Base-by-base conservation (phyloP, 345 rosid genomes). In the Boechera divaricarpa region DNA sequence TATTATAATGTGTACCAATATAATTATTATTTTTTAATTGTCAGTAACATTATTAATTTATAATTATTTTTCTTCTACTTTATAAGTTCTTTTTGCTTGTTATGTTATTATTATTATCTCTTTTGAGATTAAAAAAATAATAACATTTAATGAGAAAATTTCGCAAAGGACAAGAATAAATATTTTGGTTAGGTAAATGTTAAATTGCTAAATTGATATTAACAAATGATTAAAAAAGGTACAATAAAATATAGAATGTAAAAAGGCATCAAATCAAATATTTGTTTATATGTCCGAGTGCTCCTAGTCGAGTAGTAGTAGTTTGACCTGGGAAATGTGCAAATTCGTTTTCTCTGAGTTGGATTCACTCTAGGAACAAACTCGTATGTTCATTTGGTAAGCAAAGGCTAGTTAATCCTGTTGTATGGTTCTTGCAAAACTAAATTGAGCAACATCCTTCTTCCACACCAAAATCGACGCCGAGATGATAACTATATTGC, bases 1-100 rank as follows among this genome's bases (percentile, higher is more conserved):
- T 36, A 57, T 55, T 55, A 55, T 63, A 51, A 16, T 57, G 9
- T 56, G 44, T 12, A 71, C 58, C 59, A 60, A 32, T 33, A 4
- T 6, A 28, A 6, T 54, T 13, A 1, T 31, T 57, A 32, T 10
- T 39, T 9, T 10, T 39, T 9, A 38, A 8, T 39, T 36, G 41
- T 36, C 41, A 36, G 41, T 0, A 0, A 1, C 1, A 36, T 36
- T 36, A 7, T 36, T 36, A 7, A 36, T 36, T 36, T 36, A 7
- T 1, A 36, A 36, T 36, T 36, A 0, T 56, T 31, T 5, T 56
- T 56, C 21, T 47, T 15, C 10, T 3, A 31, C 61, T 56, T 56
- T 56, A 56, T 31, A 31, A 13, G 21, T 29, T 55, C 10, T 28
- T 54, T 54, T 54, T 6, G 16, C 21, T 21, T 29, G 10, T 54